phyloP scores from a whole-genome alignment of 441 rosid genomes.

The Melastoma candidum region DNA sequence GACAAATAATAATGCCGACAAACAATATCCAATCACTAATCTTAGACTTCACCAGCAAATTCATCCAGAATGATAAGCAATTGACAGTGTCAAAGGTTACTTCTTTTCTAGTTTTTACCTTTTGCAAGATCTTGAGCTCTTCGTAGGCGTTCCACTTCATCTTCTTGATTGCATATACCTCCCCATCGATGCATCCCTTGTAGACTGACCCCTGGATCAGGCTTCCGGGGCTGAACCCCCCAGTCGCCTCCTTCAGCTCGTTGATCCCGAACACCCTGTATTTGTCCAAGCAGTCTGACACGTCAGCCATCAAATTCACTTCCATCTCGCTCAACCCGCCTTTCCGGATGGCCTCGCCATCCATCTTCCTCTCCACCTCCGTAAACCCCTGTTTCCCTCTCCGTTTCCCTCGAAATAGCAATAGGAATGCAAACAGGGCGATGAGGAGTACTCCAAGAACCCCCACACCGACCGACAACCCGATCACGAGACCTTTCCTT shows the following conservation, averaged over 20 bases:
- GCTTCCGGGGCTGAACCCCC: constrained; percentile 30
- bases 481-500: constrained; percentile 33
- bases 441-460: constrained; percentile 28
- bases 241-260: constrained; percentile 51
- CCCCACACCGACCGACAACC: constrained; percentile 42
- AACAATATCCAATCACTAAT: too few relatives aligned
- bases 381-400: constrained; percentile 7
- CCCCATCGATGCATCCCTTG: constrained; percentile 41
- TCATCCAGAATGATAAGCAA: too few relatives aligned
- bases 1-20: too few relatives aligned
- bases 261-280: constrained; percentile 50
- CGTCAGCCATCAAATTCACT: constrained; percentile 51
- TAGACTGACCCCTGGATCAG: constrained; percentile 64
- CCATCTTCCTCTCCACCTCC: constrained; percentile 16
- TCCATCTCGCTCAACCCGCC: constrained; percentile 23
- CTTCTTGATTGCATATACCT: constrained; percentile 52
- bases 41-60: too few relatives aligned
- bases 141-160: constrained; percentile 64
- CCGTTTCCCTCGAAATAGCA: constrained; percentile 20
- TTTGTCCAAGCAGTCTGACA: constrained; percentile 62
- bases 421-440: constrained; percentile 14
- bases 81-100: too few relatives aligned
- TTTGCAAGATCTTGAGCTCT: constrained; percentile 64
- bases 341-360: constrained; percentile 7
- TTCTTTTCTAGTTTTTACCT: constrained; percentile 25